phyloP scores from a whole-genome alignment of 2,329 filamentous ascomycete species.

The Fusarium torulosum region DNA sequence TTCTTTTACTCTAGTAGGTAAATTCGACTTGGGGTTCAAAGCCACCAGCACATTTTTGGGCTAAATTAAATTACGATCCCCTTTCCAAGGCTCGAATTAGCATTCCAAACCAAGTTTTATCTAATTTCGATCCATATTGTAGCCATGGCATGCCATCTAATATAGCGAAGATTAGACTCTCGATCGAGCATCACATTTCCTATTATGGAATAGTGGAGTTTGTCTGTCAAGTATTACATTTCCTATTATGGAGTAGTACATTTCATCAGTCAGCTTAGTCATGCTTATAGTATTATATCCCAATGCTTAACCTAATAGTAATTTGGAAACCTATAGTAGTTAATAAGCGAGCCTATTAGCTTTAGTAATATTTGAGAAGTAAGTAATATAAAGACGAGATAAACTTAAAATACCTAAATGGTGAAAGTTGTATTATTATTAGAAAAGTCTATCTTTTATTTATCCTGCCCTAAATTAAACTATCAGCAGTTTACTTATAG shows the following conservation, averaged over 20 bases:
- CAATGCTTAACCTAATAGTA: background rate
- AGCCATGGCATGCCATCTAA: background rate
- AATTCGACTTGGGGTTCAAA: too few relatives aligned
- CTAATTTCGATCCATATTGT: background rate
- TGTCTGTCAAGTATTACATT: background rate
- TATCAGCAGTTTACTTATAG: background rate
- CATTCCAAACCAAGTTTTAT: background rate
- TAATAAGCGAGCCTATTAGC: background rate
- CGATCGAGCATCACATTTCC: conserved; percentile 1
- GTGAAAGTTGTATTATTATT: too few relatives aligned
- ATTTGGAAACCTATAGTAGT: background rate
- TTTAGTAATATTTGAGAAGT: background rate
- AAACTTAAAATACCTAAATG: too few relatives aligned
- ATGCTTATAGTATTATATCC: too few relatives aligned
- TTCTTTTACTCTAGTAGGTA: too few relatives aligned
- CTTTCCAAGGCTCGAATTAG: background rate
- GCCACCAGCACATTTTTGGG: background rate
- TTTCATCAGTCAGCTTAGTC: background rate
- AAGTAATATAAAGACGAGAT: background rate
- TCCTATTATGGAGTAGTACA: background rate
- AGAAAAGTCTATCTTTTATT: background rate
- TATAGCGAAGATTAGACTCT: conserved; percentile 3
- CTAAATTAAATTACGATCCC: background rate
- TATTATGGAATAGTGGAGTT: background rate
- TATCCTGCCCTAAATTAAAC: background rate